Percentiles rank a stretch among this genome's conserved stretches.
Conservation (phyloP, 2,329 filamentous ascomycete species). For the Diaporthe sp. region DNA sequence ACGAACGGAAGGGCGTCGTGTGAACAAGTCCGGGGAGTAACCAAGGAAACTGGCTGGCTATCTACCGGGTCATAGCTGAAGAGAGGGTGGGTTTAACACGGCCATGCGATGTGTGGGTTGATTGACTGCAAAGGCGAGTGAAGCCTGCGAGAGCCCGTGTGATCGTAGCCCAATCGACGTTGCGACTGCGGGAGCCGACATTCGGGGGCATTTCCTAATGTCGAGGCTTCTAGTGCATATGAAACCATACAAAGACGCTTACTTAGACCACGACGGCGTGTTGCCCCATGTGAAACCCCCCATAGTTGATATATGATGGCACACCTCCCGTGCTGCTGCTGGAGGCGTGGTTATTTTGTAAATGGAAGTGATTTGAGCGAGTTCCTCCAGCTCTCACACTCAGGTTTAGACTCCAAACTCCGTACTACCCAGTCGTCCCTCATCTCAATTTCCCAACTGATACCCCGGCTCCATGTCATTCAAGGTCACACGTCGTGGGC, state of each 20-base stretch:
- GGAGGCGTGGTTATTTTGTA: background rate
- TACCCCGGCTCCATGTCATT: background rate
- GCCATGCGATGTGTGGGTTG: background rate
- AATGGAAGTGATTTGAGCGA: background rate
- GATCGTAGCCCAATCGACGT: conserved; percentile 6
- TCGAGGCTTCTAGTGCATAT: background rate
- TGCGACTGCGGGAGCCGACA: background rate
- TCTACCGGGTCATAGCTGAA: conserved; percentile 20
- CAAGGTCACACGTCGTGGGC: background rate
- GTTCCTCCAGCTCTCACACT: background rate
- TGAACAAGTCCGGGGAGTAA: background rate
- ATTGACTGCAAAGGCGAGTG: background rate
- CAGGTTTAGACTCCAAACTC: background rate
- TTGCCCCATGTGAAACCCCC: background rate
- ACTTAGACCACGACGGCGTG: background rate
- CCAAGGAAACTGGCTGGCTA: background rate
- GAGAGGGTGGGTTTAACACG: background rate
- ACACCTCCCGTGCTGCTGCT: background rate
- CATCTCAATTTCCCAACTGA: background rate
- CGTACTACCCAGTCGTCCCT: background rate
- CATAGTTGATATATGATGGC: background rate
- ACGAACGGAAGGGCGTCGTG: background rate
- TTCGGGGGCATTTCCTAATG: background rate
- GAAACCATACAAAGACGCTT: background rate
- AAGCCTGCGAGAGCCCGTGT: conserved; percentile 9